These are phyloP conservation scores for Sistotremastrum niveocremeum DNA, from an alignment of 768 basidiomycete genomes.

Conservation along the genomic window DNA sequence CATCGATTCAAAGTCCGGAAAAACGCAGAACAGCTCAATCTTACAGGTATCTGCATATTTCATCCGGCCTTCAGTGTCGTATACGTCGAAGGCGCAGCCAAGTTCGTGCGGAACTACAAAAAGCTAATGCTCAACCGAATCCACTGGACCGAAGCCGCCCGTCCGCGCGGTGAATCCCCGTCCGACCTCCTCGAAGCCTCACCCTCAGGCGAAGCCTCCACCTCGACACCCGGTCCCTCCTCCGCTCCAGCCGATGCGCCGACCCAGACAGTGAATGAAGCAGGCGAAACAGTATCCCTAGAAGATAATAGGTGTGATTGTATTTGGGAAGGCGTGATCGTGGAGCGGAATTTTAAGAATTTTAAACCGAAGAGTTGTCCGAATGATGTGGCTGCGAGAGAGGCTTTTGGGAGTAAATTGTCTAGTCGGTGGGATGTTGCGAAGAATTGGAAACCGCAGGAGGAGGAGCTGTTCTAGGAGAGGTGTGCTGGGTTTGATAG, in stretches of 20 bases:
- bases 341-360: constrained; percentile 65
- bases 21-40: constrained; percentile 84
- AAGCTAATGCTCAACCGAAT: constrained; percentile 78
- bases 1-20: constrained; percentile 95
- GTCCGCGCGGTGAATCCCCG: constrained; percentile 61
- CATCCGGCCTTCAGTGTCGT: constrained; percentile 82
- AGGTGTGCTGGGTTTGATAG: not conserved
- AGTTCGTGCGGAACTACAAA: constrained; percentile 78
- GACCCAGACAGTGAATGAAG: constrained; percentile 16
- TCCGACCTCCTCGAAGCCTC: constrained; percentile 48
- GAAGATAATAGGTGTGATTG: constrained; percentile 82
- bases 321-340: constrained; percentile 85
- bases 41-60: constrained; percentile 86
- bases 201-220: constrained; percentile 23
- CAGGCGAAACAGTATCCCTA: constrained; percentile 34
- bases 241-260: not conserved
- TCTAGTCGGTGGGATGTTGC: constrained; percentile 91
- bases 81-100: constrained; percentile 84
- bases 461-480: constrained; percentile 52
- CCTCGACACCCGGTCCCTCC: not conserved
- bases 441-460: constrained; percentile 79
- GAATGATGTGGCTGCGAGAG: constrained; percentile 76
- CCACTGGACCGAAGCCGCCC: constrained; percentile 85
- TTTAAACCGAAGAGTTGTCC: constrained; percentile 78
- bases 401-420: constrained; percentile 70